phyloP scores from a whole-genome alignment of 495 filamentous ascomycete species.

The Saxophila tyrrhenica region DNA sequence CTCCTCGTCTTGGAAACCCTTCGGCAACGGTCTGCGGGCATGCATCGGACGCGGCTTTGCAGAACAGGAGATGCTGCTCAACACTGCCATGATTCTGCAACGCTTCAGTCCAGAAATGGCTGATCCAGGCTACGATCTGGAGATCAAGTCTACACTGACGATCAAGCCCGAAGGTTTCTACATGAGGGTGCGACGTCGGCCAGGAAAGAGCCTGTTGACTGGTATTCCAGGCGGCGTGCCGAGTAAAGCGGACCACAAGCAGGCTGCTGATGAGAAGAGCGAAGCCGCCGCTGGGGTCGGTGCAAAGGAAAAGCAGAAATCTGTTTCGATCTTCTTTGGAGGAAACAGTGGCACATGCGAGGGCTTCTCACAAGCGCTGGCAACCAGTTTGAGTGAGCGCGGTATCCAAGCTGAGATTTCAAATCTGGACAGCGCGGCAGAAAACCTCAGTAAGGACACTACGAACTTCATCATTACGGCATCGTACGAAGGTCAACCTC shows the following conservation, averaged over 20 bases:
- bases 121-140: constrained; percentile 50
- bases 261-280: neutral
- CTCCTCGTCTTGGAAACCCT: constrained; percentile 47
- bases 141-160: constrained; percentile 60
- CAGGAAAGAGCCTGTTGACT: constrained; percentile 38
- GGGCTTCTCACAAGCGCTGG: constrained; percentile 51
- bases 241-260: constrained; percentile 8
- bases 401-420: constrained; percentile 48
- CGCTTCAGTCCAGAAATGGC: constrained; percentile 49
- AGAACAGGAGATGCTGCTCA: constrained; percentile 49
- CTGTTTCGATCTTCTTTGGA: constrained; percentile 58
- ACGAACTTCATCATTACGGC: constrained; percentile 58
- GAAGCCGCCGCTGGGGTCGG: constrained; percentile 9
- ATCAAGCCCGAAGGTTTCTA: constrained; percentile 66
- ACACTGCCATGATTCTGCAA: constrained; percentile 46
- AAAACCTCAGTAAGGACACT: constrained; percentile 47
- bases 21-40: constrained; percentile 44
- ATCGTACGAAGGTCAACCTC: constrained; percentile 64
- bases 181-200: constrained; percentile 52
- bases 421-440: constrained; percentile 49
- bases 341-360: constrained; percentile 71
- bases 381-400: constrained; percentile 43
- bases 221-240: constrained; percentile 13
- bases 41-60: constrained; percentile 51
- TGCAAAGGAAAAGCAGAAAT: constrained; percentile 26